Base-by-base conservation (phyloP, 1,139 yeast species). In the Casaregolazyma lundiana region DNA sequence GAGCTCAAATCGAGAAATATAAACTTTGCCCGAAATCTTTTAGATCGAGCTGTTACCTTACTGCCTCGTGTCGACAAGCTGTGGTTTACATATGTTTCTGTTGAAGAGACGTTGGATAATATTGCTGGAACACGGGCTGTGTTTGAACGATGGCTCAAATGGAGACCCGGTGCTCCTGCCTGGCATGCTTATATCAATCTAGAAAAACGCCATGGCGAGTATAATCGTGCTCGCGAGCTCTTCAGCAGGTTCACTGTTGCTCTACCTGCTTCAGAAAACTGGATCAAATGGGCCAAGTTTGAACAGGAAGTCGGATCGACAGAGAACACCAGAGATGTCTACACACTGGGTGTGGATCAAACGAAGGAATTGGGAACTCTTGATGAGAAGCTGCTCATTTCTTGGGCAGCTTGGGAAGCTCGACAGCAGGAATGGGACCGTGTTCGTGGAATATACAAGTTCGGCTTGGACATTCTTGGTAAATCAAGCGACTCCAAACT, bases 11-110 rank as follows among this genome's bases (percentile, higher is more conserved):
- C 76, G 40, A 76, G 80, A 53, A 87, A 85, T 58, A 74, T 88
- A 46, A 88, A 88, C 60, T 97, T 90, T 67, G 97, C 97, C 0
- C 69, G 97, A 51, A 90, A 90, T 60, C 57, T 92, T 26, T 69
- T 92, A 37, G 92, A 88, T 48, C 68, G 97, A 35, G 95, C 90
- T 0, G 81, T 86, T 0, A 75, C 81, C 1, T 66, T 78, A 0
- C 67, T 90, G 15, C 97, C 97, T 0, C 68, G 87, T 29, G 81
- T 84, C 3, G 92, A 84, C 56, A 90, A 90, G 62, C 68, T 92
- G 24, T 92, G 97, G 97, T 87, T 78, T 59, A 73, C 83, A 49
- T 67, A 65, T 50, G 82, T 86, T 3, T 81, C 84, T 37, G 77
- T 92, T 13, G 97, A 89, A 64, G 97, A 90, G 63, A 75, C 84